These are phyloP conservation scores for Astrothelium subdiscretum DNA, from an alignment of 495 filamentous ascomycete species.

Conservation along the genomic window DNA sequence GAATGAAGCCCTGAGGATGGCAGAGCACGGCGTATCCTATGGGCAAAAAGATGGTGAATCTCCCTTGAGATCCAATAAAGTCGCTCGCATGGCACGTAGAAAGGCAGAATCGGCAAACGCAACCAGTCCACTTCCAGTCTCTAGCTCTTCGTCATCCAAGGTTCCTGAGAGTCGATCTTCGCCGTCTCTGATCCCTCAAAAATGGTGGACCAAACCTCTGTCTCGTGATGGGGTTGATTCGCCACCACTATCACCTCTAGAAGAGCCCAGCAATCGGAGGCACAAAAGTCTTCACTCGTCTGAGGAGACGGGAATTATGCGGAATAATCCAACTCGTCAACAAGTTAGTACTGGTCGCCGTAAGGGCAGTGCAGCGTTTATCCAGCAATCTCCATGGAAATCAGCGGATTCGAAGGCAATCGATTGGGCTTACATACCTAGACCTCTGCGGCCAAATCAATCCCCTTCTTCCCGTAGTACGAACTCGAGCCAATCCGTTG, in stretches of 20 bases:
- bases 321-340: not conserved
- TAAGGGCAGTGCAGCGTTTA: not conserved
- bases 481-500: not conserved
- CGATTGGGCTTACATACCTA: constrained; percentile 13
- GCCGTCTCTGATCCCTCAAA: not conserved
- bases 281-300: not conserved
- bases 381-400: not conserved
- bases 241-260: not conserved
- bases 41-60: not conserved
- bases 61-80: too few species aligned
- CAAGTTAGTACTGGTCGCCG: not conserved
- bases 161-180: too few species aligned
- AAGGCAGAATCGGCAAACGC: not conserved
- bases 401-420: constrained; percentile 3
- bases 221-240: not conserved
- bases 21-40: not conserved
- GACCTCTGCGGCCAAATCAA: not conserved
- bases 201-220: not conserved
- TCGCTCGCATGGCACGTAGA: not conserved
- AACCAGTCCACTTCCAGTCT: not conserved
- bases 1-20: not conserved
- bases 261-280: not conserved
- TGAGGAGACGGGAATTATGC: not conserved
- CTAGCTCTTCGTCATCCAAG: not conserved
- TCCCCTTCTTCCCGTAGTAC: constrained; percentile 2